phyloP scores from a whole-genome alignment of 495 filamentous ascomycete genomes.

The Apiosordaria backusii region DNA sequence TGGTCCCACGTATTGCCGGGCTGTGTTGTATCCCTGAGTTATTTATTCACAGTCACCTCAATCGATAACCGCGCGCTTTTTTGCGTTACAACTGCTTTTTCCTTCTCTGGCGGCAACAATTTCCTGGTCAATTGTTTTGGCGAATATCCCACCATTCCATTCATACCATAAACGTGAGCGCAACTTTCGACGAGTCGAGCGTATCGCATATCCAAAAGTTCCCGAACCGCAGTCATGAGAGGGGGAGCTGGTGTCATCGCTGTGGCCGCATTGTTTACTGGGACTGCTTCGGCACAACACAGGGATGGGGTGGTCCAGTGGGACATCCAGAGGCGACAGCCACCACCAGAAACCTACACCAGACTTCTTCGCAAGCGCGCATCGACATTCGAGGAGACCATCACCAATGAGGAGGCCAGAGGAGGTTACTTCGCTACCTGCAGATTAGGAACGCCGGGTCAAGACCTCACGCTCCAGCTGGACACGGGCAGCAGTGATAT shows the following conservation, averaged over 20 bases:
- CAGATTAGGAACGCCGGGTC: conserved; percentile 65
- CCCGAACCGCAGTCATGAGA: conserved; percentile 26
- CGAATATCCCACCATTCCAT: not conserved
- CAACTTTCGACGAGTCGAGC: not conserved
- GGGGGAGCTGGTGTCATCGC: conserved; percentile 18
- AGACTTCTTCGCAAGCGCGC: conserved; percentile 32
- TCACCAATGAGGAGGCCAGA: conserved; percentile 41
- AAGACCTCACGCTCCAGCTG: conserved; percentile 64
- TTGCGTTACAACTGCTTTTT: not conserved
- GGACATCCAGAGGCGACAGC: conserved; percentile 35
- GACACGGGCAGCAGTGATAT: conserved; percentile 90
- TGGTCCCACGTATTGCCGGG: not conserved
- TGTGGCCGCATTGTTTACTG: conserved; percentile 33
- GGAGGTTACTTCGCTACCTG: conserved; percentile 68
- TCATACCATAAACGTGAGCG: not conserved
- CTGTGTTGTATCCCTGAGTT: not conserved
- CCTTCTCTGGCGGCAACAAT: not conserved
- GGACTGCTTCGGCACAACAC: conserved; percentile 25
- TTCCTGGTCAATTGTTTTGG: not conserved
- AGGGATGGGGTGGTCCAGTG: conserved; percentile 40
- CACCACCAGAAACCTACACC: conserved; percentile 10
- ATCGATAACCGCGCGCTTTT: not conserved
- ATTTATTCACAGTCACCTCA: not conserved
- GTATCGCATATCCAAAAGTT: not conserved
- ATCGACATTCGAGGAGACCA: conserved; percentile 35